phyloP scores from a whole-genome alignment of 2,329 filamentous ascomycete genomes.

The Truncatella angustata region DNA sequence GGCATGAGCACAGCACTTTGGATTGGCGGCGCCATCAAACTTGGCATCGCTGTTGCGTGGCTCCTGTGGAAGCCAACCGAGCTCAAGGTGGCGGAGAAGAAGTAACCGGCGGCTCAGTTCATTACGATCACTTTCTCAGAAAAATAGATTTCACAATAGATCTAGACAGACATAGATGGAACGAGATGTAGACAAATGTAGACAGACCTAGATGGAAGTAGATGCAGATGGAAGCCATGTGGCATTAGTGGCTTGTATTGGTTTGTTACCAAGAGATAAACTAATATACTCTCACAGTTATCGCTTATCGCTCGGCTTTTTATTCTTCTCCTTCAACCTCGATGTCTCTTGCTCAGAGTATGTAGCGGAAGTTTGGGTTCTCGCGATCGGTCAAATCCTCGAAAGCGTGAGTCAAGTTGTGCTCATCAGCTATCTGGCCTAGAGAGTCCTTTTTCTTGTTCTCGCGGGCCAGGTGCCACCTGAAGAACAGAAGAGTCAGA shows the following conservation, averaged over 20 bases:
- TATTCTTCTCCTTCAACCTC: background rate
- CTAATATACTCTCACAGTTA: background rate
- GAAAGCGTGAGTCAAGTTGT: conserved; percentile 27
- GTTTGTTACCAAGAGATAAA: background rate
- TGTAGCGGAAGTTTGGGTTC: conserved; percentile 33
- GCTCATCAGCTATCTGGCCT: conserved; percentile 25
- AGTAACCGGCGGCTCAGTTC: too few species aligned
- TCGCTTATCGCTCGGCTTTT: background rate
- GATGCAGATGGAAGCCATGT: background rate
- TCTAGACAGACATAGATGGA: background rate
- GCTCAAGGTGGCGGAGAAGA: background rate
- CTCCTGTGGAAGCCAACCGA: conserved; percentile 25
- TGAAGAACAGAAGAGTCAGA: conserved; percentile 53
- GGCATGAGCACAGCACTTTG: conserved; percentile 43
- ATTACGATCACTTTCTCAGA: too few species aligned
- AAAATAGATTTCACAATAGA: background rate
- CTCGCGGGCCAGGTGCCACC: conserved; percentile 55
- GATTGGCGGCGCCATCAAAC: conserved; percentile 44
- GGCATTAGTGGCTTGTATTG: background rate
- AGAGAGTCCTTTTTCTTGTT: conserved; percentile 43
- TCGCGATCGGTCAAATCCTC: conserved; percentile 34
- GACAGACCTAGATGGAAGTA: background rate
- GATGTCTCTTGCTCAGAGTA: conserved; percentile 20
- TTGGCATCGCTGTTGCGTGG: conserved; percentile 36
- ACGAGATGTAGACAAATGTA: background rate